A percentile compares a stretch with the other conserved stretches of the same genome.
phyloP scores from a whole-genome alignment of 2,329 filamentous ascomycete genomes.

The Monosporascus sp. region DNA sequence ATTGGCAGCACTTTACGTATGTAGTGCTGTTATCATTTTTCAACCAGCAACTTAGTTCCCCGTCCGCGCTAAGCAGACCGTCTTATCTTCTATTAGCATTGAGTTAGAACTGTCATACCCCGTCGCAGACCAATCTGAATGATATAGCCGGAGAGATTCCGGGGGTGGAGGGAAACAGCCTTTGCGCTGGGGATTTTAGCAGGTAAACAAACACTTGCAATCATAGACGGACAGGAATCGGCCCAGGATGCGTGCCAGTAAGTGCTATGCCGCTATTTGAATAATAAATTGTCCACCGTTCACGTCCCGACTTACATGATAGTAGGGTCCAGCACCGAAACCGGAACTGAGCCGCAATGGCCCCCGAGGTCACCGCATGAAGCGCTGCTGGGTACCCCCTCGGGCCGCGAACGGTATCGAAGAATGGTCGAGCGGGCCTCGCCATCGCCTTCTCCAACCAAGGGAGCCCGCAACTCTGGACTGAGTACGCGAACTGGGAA shows the following conservation, averaged over 20 bases:
- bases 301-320: conserved; percentile 13
- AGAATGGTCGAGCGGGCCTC: conserved; percentile 62
- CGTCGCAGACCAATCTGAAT: too few relatives aligned
- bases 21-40: too few relatives aligned
- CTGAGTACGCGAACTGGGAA: conserved; percentile 16
- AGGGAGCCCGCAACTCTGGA: conserved; percentile 34
- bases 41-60: too few relatives aligned
- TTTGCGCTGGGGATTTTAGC: neutral
- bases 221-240: neutral
- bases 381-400: conserved; percentile 62
- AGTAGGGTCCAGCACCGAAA: conserved; percentile 26
- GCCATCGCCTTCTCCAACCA: conserved; percentile 63
- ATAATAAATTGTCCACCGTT: neutral
- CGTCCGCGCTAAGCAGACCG: too few relatives aligned
- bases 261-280: conserved; percentile 3
- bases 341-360: conserved; percentile 52
- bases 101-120: too few relatives aligned
- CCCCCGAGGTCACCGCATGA: conserved; percentile 63
- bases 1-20: too few relatives aligned
- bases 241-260: conserved; percentile 20
- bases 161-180: neutral
- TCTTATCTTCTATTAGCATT: too few relatives aligned
- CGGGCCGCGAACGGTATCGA: conserved; percentile 71
- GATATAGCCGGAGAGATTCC: neutral
- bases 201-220: neutral